A percentile compares a stretch with the other conserved stretches of the same genome.
phyloP scores from a whole-genome alignment of 108 stramenopile species.

The Seminavis robusta region DNA sequence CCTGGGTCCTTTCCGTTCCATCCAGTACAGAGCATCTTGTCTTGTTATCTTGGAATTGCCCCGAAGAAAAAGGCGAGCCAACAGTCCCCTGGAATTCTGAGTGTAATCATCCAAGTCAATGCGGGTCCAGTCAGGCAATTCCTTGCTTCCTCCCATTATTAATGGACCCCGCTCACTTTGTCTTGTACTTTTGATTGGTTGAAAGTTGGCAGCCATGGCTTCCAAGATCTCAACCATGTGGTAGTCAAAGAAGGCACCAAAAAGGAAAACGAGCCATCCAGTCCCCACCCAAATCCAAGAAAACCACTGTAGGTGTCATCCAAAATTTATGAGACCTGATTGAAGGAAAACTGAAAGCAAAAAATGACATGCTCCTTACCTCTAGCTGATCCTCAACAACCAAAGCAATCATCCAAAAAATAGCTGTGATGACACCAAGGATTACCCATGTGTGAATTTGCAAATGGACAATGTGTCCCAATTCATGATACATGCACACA shows the following conservation, averaged over 20 bases:
- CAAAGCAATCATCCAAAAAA: constrained; percentile 11
- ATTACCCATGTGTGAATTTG: constrained; percentile 20
- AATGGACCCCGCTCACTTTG: too few relatives aligned
- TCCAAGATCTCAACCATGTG: constrained; percentile 12
- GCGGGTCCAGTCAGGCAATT: constrained; percentile 22
- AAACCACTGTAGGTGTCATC: constrained; percentile 26
- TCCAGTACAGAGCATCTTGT: constrained; percentile 28
- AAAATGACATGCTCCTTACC: constrained; percentile 6
- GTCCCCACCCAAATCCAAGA: constrained; percentile 30
- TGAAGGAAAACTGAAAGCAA: neutral
- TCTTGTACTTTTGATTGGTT: too few relatives aligned
- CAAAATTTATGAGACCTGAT: too few relatives aligned
- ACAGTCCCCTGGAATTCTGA: neutral
- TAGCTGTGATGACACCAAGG: constrained; percentile 25
- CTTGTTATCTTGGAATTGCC: constrained; percentile 7
- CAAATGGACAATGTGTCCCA: constrained; percentile 32
- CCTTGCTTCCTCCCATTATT: too few relatives aligned
- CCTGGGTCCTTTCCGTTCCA: constrained; percentile 26
- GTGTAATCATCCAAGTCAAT: constrained; percentile 21
- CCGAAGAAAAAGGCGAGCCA: constrained; percentile 1
- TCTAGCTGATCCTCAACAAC: constrained; percentile 5
- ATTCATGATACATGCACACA: constrained; percentile 9
- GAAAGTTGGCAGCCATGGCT: too few relatives aligned
- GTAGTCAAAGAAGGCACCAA: constrained; percentile 18
- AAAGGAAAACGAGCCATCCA: constrained; percentile 19